Percentiles rank a stretch among this genome's conserved stretches.
Conservation (phyloP, 2,329 filamentous ascomycete species). For the Alternaria incomplexa region DNA sequence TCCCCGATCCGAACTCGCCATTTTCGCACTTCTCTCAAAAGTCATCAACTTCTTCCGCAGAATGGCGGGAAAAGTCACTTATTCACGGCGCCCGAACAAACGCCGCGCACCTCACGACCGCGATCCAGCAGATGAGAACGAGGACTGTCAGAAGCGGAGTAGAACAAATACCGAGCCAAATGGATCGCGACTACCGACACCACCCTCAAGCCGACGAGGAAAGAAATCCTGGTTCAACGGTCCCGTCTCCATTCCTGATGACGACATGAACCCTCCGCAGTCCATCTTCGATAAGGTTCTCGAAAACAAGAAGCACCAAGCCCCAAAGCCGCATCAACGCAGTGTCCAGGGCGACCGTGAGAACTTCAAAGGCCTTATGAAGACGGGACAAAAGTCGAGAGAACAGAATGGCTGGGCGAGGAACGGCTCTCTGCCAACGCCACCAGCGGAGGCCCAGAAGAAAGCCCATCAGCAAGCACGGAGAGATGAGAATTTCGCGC, state of each 20-base stretch:
- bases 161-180: constrained; percentile 17
- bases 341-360: constrained; percentile 17
- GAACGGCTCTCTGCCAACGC: constrained; percentile 26
- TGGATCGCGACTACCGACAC: constrained; percentile 6
- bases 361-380: constrained; percentile 19
- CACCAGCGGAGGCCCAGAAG: constrained; percentile 25
- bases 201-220: neutral
- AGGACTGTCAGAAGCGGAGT: constrained; percentile 20
- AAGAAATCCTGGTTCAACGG: constrained; percentile 18
- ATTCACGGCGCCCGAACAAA: constrained; percentile 24
- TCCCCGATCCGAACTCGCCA: constrained; percentile 7
- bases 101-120: constrained; percentile 7
- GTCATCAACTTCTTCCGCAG: constrained; percentile 7
- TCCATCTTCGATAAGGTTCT: constrained; percentile 25
- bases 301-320: constrained; percentile 7
- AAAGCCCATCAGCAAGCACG: constrained; percentile 9
- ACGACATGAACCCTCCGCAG: constrained; percentile 11
- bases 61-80: constrained; percentile 26
- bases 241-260: constrained; percentile 23
- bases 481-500: neutral
- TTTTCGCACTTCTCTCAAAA: constrained; percentile 12
- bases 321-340: constrained; percentile 4
- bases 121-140: constrained; percentile 10
- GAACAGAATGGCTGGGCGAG: constrained; percentile 4
- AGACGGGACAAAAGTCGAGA: constrained; percentile 6